phyloP scores from a whole-genome alignment of 2,329 filamentous ascomycete genomes.

The Conoideocrella luteorostrata region DNA sequence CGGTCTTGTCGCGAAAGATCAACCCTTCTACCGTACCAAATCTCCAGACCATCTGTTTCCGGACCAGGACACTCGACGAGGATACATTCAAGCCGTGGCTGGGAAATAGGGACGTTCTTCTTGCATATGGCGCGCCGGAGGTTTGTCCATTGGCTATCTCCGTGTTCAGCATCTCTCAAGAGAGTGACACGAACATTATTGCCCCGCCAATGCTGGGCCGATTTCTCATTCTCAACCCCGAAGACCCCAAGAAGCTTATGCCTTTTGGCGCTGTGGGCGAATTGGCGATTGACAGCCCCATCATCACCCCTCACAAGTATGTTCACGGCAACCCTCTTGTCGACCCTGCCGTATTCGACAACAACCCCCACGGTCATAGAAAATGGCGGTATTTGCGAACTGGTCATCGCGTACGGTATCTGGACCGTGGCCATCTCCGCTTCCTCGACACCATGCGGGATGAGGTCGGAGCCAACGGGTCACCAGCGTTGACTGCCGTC shows the following conservation, averaged over 20 bases:
- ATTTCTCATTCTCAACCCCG: constrained; percentile 47
- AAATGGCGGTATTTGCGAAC: constrained; percentile 40
- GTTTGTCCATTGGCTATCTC: constrained; percentile 46
- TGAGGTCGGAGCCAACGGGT: constrained; percentile 33
- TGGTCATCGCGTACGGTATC: constrained; percentile 43
- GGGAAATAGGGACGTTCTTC: constrained; percentile 36
- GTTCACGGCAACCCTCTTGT: constrained; percentile 20
- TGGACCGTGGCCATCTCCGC: constrained; percentile 41
- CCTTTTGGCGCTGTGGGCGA: constrained; percentile 51
- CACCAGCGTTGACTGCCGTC: constrained; percentile 33
- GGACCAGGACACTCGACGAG: constrained; percentile 42
- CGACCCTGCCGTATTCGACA: constrained; percentile 17
- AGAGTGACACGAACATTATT: constrained; percentile 34
- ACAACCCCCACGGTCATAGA: constrained; percentile 15
- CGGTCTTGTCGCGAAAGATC: constrained; percentile 46
- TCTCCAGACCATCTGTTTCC: constrained; percentile 37
- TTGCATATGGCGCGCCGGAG: constrained; percentile 46
- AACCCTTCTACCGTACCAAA: constrained; percentile 29
- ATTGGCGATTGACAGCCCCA: constrained; percentile 50
- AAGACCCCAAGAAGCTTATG: constrained; percentile 43
- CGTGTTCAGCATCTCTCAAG: constrained; percentile 34
- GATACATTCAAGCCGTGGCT: constrained; percentile 43
- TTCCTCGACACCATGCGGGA: constrained; percentile 39
- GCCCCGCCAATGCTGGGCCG: constrained; percentile 41
- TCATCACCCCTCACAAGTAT: constrained; percentile 29